Conservation (phyloP, 805 yeast genomes). For the Lachancea thermotolerans region DNA sequence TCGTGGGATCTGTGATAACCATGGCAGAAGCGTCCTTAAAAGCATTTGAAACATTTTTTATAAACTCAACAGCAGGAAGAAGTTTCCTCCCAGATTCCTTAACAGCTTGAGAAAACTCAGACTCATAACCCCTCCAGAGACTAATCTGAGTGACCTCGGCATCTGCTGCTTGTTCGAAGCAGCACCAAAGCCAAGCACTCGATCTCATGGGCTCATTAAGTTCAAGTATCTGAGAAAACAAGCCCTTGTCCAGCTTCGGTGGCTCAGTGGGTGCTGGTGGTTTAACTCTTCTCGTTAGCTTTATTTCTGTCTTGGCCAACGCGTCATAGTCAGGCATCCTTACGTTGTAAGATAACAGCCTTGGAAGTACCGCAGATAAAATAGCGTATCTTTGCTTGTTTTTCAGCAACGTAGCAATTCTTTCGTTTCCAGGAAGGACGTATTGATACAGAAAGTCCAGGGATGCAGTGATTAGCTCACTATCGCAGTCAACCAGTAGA, state of each 20-base stretch:
- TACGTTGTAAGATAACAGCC: conserved; percentile 47
- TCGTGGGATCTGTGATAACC: conserved; percentile 66
- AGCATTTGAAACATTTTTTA: conserved; percentile 86
- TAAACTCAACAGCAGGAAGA: conserved; percentile 93
- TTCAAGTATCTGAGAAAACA: conserved; percentile 53
- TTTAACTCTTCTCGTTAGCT: conserved; percentile 50
- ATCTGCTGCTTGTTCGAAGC: conserved; percentile 68
- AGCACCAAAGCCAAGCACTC: conserved; percentile 88
- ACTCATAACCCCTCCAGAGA: conserved; percentile 91
- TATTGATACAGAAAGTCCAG: conserved; percentile 81
- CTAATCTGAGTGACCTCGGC: conserved; percentile 94
- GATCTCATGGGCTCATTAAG: conserved; percentile 86
- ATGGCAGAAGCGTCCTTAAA: conserved; percentile 86
- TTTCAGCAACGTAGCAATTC: conserved; percentile 47
- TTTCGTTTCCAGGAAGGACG: conserved; percentile 52
- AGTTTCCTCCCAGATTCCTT: conserved; percentile 49
- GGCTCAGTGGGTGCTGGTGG: conserved; percentile 59
- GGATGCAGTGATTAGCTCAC: conserved; percentile 63
- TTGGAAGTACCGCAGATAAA: conserved; percentile 55
- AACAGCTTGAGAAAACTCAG: conserved; percentile 63
- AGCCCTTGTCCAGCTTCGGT: conserved; percentile 49
- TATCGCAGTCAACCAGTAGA: conserved; percentile 50
- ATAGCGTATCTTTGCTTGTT: conserved; percentile 44
- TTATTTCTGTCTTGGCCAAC: conserved; percentile 22
- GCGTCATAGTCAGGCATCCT: conserved; percentile 30